These are phyloP conservation scores for Trichophyton simii DNA, from an alignment of 2,329 filamentous ascomycete species.

Conservation along the genomic window DNA sequence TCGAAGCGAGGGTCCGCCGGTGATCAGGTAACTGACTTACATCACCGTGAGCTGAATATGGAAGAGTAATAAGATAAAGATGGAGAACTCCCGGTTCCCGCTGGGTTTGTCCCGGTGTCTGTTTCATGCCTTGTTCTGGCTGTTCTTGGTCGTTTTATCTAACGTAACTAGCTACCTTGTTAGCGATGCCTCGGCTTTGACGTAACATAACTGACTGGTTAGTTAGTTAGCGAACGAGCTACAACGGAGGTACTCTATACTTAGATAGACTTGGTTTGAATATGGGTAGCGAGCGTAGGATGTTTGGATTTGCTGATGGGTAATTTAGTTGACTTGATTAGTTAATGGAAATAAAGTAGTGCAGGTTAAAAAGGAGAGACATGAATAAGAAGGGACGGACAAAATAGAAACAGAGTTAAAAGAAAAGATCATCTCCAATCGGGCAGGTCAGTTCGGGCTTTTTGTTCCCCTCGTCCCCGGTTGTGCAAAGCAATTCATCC, in stretches of 20 bases:
- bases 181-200: too few species aligned
- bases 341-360: background rate
- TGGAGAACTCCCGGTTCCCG: too few species aligned
- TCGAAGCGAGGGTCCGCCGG: background rate
- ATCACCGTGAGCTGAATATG: too few species aligned
- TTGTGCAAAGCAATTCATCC: conserved; percentile 7
- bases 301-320: background rate
- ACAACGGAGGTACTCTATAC: background rate
- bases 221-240: background rate
- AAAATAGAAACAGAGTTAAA: background rate
- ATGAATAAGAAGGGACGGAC: background rate
- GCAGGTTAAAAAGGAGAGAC: background rate
- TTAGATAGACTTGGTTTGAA: too few species aligned
- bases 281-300: too few species aligned
- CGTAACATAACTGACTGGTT: too few species aligned
- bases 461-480: conserved; percentile 9
- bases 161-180: too few species aligned
- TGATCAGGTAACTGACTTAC: too few species aligned
- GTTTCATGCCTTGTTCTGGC: too few species aligned
- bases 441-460: background rate
- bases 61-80: too few species aligned
- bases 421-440: background rate
- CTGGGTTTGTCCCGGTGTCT: too few species aligned
- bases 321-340: background rate
- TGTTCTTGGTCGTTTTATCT: too few species aligned